These are phyloP conservation scores for Solanum chacoense DNA, from an alignment of 305 asterid genomes.

Conservation along the genomic window DNA sequence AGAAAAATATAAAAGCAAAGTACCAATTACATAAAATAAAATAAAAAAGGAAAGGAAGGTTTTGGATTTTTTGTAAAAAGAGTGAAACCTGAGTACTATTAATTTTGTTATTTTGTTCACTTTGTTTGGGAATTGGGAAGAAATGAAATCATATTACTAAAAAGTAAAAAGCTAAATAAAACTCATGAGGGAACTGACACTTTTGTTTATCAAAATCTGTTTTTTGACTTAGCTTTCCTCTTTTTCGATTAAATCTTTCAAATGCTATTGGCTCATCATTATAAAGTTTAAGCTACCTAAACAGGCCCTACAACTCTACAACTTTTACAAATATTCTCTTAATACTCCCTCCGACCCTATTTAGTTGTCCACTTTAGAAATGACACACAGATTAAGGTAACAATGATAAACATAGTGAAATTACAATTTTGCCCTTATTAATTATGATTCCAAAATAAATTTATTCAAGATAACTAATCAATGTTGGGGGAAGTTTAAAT, in stretches of 20 bases:
- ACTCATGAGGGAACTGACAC: not conserved
- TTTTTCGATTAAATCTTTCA: not conserved
- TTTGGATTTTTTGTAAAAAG: conserved; percentile 13
- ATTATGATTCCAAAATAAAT: too few relatives aligned
- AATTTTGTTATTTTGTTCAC: not conserved
- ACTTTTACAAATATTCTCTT: not conserved
- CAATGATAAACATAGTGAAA: too few relatives aligned
- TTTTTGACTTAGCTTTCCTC: not conserved
- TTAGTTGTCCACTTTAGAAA: too few relatives aligned
- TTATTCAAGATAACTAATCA: too few relatives aligned
- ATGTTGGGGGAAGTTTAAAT: too few relatives aligned
- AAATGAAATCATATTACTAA: not conserved
- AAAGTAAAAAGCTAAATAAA: not conserved
- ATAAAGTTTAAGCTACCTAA: not conserved
- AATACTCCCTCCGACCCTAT: not conserved
- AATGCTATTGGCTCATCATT: not conserved
- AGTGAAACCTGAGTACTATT: not conserved
- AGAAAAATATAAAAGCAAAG: not conserved
- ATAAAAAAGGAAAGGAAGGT: conserved; percentile 3
- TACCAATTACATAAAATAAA: not conserved
- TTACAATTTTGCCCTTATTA: too few relatives aligned
- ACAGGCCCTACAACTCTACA: not conserved
- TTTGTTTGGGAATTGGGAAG: not conserved
- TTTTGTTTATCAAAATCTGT: not conserved
- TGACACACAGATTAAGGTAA: too few relatives aligned